These are phyloP conservation scores for Aquilaria sinensis DNA, from an alignment of 345 rosid genomes.

Conservation along the genomic window DNA sequence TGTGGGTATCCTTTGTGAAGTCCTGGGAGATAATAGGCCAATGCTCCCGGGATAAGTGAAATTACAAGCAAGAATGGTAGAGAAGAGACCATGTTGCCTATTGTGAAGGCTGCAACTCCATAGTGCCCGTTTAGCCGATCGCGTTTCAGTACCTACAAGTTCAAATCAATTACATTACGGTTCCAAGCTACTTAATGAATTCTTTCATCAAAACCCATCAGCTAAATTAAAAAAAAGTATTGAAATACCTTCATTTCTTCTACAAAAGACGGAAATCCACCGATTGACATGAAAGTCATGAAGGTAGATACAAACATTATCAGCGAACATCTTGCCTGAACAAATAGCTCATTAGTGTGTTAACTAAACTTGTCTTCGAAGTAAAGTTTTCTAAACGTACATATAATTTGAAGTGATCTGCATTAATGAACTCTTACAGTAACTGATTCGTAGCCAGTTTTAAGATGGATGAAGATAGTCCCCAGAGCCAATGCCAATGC, in stretches of 20 bases:
- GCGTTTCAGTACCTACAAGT: constrained; percentile 33
- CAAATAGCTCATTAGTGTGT: neutral
- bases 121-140: constrained; percentile 64
- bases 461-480: constrained; percentile 27
- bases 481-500: constrained; percentile 36
- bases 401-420: constrained; percentile 12
- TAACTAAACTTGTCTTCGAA: too few species aligned
- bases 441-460: constrained; percentile 8
- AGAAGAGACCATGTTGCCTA: constrained; percentile 41
- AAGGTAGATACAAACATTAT: constrained; percentile 32
- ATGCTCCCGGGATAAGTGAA: constrained; percentile 40
- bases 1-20: constrained; percentile 29
- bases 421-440: too few species aligned
- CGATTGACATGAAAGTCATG: constrained; percentile 37
- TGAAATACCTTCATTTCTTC: constrained; percentile 48
- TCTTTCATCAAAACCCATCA: neutral
- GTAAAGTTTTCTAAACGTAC: neutral
- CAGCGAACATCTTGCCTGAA: constrained; percentile 37
- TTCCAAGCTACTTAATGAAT: neutral
- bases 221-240: neutral
- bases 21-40: constrained; percentile 25
- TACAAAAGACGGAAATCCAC: constrained; percentile 54
- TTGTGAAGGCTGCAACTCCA: constrained; percentile 24
- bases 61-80: constrained; percentile 30
- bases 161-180: neutral